These are phyloP conservation scores for Lyophyllum shimeji DNA, from an alignment of 768 basidiomycete species.

Conservation along the genomic window DNA sequence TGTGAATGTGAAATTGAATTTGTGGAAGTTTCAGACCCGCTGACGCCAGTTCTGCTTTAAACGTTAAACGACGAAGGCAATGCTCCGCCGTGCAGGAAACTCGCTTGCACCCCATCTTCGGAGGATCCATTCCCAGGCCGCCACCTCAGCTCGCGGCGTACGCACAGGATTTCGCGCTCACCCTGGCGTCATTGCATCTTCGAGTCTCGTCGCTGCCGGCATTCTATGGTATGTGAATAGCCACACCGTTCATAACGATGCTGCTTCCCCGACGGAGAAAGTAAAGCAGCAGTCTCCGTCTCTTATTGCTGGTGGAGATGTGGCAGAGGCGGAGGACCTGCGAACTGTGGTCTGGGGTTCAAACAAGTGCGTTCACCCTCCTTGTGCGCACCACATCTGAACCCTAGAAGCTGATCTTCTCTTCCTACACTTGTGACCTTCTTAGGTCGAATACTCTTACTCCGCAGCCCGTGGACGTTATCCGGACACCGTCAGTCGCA, in stretches of 20 bases:
- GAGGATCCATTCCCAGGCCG: conserved; percentile 23
- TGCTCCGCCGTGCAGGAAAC: conserved; percentile 29
- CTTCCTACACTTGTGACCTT: neutral
- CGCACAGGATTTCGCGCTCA: conserved; percentile 13
- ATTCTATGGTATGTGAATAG: conserved; percentile 38
- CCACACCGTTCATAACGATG: conserved; percentile 32
- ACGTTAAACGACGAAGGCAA: conserved; percentile 9
- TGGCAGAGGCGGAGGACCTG: conserved; percentile 32
- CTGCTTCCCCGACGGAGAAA: conserved; percentile 6
- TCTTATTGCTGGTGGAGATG: conserved; percentile 12
- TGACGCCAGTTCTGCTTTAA: conserved; percentile 3
- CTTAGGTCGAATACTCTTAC: conserved; percentile 47
- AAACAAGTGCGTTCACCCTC: conserved; percentile 51
- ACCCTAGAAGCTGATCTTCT: neutral
- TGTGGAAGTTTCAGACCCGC: conserved; percentile 8
- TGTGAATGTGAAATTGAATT: conserved; percentile 19
- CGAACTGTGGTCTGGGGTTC: conserved; percentile 71
- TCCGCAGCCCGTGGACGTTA: conserved; percentile 36
- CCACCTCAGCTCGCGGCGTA: conserved; percentile 18
- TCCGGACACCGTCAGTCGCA: conserved; percentile 51
- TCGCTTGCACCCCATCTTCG: conserved; percentile 22
- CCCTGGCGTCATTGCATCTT: conserved; percentile 22
- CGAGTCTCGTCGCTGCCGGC: conserved; percentile 33
- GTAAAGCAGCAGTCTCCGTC: conserved; percentile 12
- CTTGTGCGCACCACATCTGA: neutral